Conservation (phyloP, 345 rosid genomes). For the Euphorbia tirucalli region DNA sequence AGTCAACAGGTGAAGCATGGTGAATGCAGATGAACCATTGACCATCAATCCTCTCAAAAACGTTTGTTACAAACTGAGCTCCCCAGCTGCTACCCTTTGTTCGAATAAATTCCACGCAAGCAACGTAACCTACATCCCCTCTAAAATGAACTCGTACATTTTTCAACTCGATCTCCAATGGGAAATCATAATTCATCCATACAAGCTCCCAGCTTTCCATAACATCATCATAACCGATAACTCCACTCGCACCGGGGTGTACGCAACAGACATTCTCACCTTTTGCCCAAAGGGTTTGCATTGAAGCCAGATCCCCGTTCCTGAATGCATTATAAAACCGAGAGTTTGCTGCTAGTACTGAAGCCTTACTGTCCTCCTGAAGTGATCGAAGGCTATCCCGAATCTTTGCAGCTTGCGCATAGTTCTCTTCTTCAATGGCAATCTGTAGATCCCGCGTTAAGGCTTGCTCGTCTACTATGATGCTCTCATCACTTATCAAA, state of each 20-base stretch:
- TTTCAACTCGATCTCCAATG: constrained; percentile 68
- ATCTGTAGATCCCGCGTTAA: constrained; percentile 52
- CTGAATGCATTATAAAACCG: constrained; percentile 71
- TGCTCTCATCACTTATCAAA: constrained; percentile 45
- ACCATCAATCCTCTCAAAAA: constrained; percentile 76
- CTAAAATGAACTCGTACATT: constrained; percentile 65
- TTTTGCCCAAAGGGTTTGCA: constrained; percentile 71
- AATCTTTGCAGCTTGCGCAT: constrained; percentile 77
- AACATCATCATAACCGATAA: constrained; percentile 68
- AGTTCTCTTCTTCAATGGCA: constrained; percentile 83
- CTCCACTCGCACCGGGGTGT: constrained; percentile 84
- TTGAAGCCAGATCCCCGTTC: constrained; percentile 66
- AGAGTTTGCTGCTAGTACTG: constrained; percentile 68
- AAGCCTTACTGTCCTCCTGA: constrained; percentile 63
- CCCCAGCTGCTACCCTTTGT: constrained; percentile 96
- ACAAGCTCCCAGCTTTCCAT: constrained; percentile 96
- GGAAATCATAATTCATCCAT: constrained; percentile 88
- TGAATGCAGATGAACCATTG: constrained; percentile 79
- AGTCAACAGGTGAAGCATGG: constrained; percentile 86
- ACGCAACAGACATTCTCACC: constrained; percentile 67
- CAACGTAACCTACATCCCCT: constrained; percentile 75
- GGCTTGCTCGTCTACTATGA: constrained; percentile 52
- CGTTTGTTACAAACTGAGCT: constrained; percentile 83
- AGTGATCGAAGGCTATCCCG: constrained; percentile 63
- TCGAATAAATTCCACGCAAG: constrained; percentile 77